Percentiles rank a stretch among this genome's conserved stretches.
Conservation (phyloP, 805 yeast species). For the Komagataella kurtzmanii region DNA sequence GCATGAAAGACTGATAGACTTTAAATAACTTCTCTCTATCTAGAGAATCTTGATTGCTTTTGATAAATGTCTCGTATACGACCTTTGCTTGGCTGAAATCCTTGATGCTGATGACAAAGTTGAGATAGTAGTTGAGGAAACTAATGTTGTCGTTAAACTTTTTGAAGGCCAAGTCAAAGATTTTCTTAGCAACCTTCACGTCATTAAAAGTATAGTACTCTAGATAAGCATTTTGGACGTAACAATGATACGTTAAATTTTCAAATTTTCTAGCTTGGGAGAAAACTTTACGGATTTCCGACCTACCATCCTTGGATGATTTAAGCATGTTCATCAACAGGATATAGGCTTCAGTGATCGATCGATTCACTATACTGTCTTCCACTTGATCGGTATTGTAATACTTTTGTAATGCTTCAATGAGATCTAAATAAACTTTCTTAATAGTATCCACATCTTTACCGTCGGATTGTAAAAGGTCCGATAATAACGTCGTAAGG, state of each 20-base stretch:
- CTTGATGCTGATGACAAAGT: constrained; percentile 54
- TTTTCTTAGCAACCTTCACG: constrained; percentile 54
- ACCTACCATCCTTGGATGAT: constrained; percentile 22
- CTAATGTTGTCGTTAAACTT: constrained; percentile 33
- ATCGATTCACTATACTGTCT: constrained; percentile 7
- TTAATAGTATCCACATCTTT: constrained; percentile 33
- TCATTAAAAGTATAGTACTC: constrained; percentile 56
- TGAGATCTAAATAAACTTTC: constrained; percentile 33
- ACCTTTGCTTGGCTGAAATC: constrained; percentile 66
- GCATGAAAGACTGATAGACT: constrained; percentile 45
- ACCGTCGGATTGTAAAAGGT: constrained; percentile 25
- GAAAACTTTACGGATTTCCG: constrained; percentile 60
- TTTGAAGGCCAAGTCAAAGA: constrained; percentile 71
- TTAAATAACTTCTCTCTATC: constrained; percentile 25
- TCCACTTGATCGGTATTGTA: constrained; percentile 18
- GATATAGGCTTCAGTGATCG: constrained; percentile 54
- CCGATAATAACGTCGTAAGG: not conserved
- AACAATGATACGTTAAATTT: constrained; percentile 62
- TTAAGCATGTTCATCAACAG: constrained; percentile 61
- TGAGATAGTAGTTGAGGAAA: constrained; percentile 56
- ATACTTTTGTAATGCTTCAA: constrained; percentile 27
- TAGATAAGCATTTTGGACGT: constrained; percentile 68
- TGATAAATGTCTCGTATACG: constrained; percentile 65
- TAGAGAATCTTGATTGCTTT: constrained; percentile 22
- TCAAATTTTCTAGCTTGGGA: constrained; percentile 52